Base-by-base conservation (phyloP, 2,329 filamentous ascomycete genomes). In the Colletotrichum higginsianum region DNA sequence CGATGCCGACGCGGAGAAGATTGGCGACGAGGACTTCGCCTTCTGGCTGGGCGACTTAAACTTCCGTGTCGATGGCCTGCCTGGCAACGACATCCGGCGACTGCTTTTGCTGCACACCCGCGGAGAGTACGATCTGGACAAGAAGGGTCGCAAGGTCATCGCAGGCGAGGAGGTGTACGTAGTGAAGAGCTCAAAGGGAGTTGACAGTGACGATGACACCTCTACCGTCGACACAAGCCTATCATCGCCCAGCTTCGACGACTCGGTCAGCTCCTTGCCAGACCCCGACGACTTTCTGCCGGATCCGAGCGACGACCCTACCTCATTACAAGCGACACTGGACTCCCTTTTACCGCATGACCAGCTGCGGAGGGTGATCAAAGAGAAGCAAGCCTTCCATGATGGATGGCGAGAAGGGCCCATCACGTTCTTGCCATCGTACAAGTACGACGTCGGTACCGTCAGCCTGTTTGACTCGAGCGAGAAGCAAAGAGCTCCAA, bases 21-120 rank as follows among this genome's bases (percentile, higher is more conserved):
- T 99, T 74, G 95, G 94, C 1, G 93, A 97, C 49, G 96, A 97
- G 75, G 96, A 99, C 78, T 95, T 98, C 82, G 91, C 92, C 0
- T 98, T 99, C 78, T 98, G 96, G 94, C 94, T 98, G 78, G 96
- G 96, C 8, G 96, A 99, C 80, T 86, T 99, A 52, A 99, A 99
- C 80, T 99, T 98, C 79, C 90, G 96, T 42, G 87, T 99, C 0
- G 94, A 97, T 61, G 94, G 92, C 55, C 89, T 98, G 60, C 94
- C 96, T 0, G 95, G 95, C 0, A 93, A 96, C 47, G 96, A 99
- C 79, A 96, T 99, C 57, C 89, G 96, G 42, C 90, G 93, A 58
- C 84, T 98, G 8, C 86, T 99, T 47, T 93, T 92, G 78, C 86
- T 98, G 5, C 96, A 98, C 80, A 93, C 94, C 0, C 87, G 88